Percentiles rank a stretch among this genome's conserved stretches.
These are phyloP conservation scores for Gyromitra esculenta DNA, from an alignment of 2,329 filamentous ascomycete species.

Conservation along the genomic window DNA sequence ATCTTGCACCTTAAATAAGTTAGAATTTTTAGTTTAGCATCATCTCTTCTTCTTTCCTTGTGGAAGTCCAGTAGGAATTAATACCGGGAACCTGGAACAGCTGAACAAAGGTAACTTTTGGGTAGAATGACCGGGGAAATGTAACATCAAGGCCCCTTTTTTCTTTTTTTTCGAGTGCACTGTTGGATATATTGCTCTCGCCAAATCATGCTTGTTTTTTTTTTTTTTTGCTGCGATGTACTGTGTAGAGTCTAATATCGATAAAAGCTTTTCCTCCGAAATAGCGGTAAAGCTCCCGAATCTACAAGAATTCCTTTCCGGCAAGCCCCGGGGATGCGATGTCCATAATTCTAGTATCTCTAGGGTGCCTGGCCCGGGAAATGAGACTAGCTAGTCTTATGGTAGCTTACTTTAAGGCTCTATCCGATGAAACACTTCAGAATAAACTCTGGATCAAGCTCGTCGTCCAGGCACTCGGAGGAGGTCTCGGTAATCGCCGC, in stretches of 20 bases:
- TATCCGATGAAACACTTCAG: slow-evolving; percentile 25
- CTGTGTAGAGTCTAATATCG: slow-evolving; percentile 6
- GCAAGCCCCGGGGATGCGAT: neutral
- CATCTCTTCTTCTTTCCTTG: slow-evolving; percentile 12
- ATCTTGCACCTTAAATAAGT: slow-evolving; percentile 17
- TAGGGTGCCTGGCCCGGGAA: neutral
- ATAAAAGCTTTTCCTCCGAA: slow-evolving; percentile 5
- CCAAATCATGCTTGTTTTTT: slow-evolving; percentile 12
- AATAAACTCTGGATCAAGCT: slow-evolving; percentile 11
- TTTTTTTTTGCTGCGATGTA: neutral
- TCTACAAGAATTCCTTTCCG: neutral
- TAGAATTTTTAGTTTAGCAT: slow-evolving; percentile 20
- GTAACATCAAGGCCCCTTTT: slow-evolving; percentile 14
- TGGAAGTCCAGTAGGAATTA: slow-evolving; percentile 10
- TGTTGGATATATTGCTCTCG: slow-evolving; percentile 17
- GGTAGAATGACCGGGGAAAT: slow-evolving; percentile 9
- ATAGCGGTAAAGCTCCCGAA: slow-evolving; percentile 11
- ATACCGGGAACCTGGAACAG: slow-evolving; percentile 15
- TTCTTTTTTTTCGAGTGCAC: neutral
- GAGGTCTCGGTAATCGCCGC: neutral
- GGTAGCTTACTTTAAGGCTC: slow-evolving; percentile 19
- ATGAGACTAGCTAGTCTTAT: slow-evolving; percentile 18
- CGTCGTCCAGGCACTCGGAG: neutral
- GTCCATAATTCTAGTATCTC: slow-evolving; percentile 14
- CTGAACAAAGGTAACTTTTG: slow-evolving; percentile 17